These are phyloP conservation scores for Aspergillus sergii DNA, from an alignment of 2,329 filamentous ascomycete species.

Conservation along the genomic window DNA sequence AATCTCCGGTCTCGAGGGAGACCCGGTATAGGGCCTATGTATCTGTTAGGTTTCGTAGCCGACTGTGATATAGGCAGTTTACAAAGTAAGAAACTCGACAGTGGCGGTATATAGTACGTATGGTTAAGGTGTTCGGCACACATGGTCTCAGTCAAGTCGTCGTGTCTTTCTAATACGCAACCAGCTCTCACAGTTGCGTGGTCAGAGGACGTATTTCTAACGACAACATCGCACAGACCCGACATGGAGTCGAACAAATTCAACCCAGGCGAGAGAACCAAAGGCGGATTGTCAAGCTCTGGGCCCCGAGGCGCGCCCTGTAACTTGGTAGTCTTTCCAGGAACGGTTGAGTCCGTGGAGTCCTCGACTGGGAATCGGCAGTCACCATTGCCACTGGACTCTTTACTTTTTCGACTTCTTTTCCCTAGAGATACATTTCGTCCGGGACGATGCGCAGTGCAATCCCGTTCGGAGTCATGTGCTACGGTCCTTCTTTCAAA, in stretches of 20 bases:
- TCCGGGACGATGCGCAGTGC: background rate
- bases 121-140: conserved; percentile 1
- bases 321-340: background rate
- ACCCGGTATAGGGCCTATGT: conserved; percentile 27
- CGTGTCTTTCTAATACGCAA: background rate
- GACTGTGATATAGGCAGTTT: conserved; percentile 32
- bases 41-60: background rate
- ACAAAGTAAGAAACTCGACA: conserved; percentile 51
- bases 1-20: conserved; percentile 46
- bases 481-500: conserved; percentile 22
- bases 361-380: background rate
- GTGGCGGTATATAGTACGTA: conserved; percentile 51
- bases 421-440: background rate
- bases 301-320: background rate
- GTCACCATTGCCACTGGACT: too few relatives aligned
- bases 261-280: conserved; percentile 35
- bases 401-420: conserved; percentile 4
- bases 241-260: conserved; percentile 33
- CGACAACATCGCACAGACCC: conserved; percentile 26
- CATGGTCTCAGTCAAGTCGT: background rate
- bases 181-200: conserved; percentile 19
- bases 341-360: background rate
- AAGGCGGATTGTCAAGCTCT: conserved; percentile 23
- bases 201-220: conserved; percentile 35
- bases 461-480: background rate